Base-by-base conservation (phyloP, 139 green algal species). In the Edaphochlamys debaryana region DNA sequence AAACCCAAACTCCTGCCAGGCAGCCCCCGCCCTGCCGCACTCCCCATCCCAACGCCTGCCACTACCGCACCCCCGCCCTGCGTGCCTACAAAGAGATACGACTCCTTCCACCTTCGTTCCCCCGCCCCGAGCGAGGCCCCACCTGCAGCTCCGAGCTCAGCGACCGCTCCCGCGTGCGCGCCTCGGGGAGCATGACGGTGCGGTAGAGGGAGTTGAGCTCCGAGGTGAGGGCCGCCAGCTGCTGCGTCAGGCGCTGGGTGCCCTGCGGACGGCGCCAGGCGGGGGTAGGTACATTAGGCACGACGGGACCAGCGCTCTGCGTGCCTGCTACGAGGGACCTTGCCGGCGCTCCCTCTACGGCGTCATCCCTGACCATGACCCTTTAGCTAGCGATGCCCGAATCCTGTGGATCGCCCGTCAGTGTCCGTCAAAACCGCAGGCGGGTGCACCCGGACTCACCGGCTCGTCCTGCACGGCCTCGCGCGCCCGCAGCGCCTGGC, bases 131-230 rank as follows among this genome's bases (percentile, higher is more conserved):
- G 6, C 20, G 19, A 5, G 5, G 22, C 41, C 41, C 41, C 29
- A 81, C 75, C 75, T 81, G 75, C 64, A 87, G 54, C 74, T 83
- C 73, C 48, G 23, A n/a, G 5, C 67, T 52, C 73, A 87, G 27
- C 22, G 73, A 52, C 25, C 82, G 82, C 74, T 87, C 82, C 30
- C 82, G 52, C 7, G 11, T 23, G 6, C 66, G 38, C n/a, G 58
- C 58, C 38, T 75, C 66, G 5, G 66, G n/a, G n/a, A 37, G 60
- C 82, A 87, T 87, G 67, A 50, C 82, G 30, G 29, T 73, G 67
- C 82, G 82, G 69, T 82, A 80, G 37, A 82, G 38, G 30, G 73
- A n/a, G 9, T 50, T 52, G 9, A 83, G 63, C 37, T 87, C 73
- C 4, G 38, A 29, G 15, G 23, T 60, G 22, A 83, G 19, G 4